Percentiles rank a stretch among this genome's conserved stretches.
Conservation (phyloP, 2,329 filamentous ascomycete species). For the Colletotrichum paranaense region DNA sequence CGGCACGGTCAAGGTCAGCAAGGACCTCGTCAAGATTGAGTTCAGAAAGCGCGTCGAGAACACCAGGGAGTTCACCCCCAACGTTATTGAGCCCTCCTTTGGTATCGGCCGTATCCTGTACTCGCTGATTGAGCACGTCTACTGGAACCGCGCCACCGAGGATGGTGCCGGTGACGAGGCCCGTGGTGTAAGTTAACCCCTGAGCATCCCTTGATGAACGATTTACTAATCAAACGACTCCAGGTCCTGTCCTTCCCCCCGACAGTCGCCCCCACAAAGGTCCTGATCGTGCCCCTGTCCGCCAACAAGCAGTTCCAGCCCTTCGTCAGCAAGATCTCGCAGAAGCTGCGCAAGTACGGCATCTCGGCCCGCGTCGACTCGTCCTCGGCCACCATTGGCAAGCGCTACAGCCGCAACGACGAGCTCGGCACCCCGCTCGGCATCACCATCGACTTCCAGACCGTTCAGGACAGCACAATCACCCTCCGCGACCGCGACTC, state of each 20-base stretch:
- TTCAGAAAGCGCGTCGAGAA: constrained; percentile 86
- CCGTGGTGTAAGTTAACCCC: constrained; percentile 76
- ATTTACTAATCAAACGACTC: not conserved
- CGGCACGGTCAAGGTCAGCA: constrained; percentile 82
- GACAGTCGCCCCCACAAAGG: constrained; percentile 91
- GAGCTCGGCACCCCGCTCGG: constrained; percentile 95
- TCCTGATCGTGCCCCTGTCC: constrained; percentile 90
- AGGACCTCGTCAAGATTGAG: constrained; percentile 85
- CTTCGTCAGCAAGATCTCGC: constrained; percentile 77
- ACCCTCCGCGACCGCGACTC: constrained; percentile 92
- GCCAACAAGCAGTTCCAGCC: constrained; percentile 84
- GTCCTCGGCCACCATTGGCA: constrained; percentile 91
- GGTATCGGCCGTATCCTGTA: constrained; percentile 96
- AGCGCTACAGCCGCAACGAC: constrained; percentile 94
- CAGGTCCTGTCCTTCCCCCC: constrained; percentile 66
- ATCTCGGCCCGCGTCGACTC: constrained; percentile 90
- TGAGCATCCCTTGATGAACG: not conserved
- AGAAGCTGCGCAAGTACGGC: constrained; percentile 79
- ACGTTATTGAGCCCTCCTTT: constrained; percentile 97
- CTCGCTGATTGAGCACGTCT: constrained; percentile 91
- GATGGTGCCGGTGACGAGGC: constrained; percentile 78
- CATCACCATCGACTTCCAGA: constrained; percentile 96
- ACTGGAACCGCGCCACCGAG: constrained; percentile 82
- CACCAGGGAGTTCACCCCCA: constrained; percentile 90
- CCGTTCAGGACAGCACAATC: constrained; percentile 85